A percentile compares a stretch with the other conserved stretches of the same genome.
These are phyloP conservation scores for Diddensiella caesifluorescens DNA, from an alignment of 805 yeast genomes.

Conservation along the genomic window DNA sequence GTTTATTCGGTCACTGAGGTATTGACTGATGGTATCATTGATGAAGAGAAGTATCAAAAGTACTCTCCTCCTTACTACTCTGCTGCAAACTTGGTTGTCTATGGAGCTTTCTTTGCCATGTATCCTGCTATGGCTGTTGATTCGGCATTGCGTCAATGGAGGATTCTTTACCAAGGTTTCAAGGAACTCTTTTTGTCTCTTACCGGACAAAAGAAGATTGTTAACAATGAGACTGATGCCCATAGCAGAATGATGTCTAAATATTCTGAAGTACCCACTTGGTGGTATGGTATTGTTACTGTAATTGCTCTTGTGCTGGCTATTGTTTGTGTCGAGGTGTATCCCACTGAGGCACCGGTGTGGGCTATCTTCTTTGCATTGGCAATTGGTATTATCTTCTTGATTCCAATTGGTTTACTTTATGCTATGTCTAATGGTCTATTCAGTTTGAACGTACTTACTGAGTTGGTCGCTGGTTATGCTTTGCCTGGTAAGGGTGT, in stretches of 20 bases:
- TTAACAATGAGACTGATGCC: slow-evolving; percentile 11
- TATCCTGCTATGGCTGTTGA: slow-evolving; percentile 50
- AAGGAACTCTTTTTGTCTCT: slow-evolving; percentile 22
- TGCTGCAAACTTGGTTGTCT: slow-evolving; percentile 37
- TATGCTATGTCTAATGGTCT: slow-evolving; percentile 57
- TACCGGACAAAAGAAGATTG: neutral
- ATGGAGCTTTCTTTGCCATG: slow-evolving; percentile 20
- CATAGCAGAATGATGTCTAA: slow-evolving; percentile 37
- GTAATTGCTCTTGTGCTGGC: slow-evolving; percentile 40
- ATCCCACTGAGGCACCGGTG: slow-evolving; percentile 48
- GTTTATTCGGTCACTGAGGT: slow-evolving; percentile 45
- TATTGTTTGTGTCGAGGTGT: slow-evolving; percentile 37
- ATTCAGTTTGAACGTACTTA: slow-evolving; percentile 49
- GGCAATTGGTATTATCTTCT: slow-evolving; percentile 46
- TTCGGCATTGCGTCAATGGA: slow-evolving; percentile 27
- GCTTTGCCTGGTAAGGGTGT: slow-evolving; percentile 52
- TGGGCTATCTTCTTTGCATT: slow-evolving; percentile 59
- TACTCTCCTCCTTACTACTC: slow-evolving; percentile 55
- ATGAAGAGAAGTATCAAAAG: slow-evolving; percentile 44
- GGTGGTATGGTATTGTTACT: slow-evolving; percentile 30
- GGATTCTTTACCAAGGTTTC: slow-evolving; percentile 9
- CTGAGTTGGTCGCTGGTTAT: slow-evolving; percentile 61
- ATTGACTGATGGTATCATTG: slow-evolving; percentile 31
- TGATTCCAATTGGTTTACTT: slow-evolving; percentile 48
- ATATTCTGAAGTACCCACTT: slow-evolving; percentile 52